Base-by-base conservation (phyloP, 2,329 filamentous ascomycete species). In the Curvularia sp. region DNA sequence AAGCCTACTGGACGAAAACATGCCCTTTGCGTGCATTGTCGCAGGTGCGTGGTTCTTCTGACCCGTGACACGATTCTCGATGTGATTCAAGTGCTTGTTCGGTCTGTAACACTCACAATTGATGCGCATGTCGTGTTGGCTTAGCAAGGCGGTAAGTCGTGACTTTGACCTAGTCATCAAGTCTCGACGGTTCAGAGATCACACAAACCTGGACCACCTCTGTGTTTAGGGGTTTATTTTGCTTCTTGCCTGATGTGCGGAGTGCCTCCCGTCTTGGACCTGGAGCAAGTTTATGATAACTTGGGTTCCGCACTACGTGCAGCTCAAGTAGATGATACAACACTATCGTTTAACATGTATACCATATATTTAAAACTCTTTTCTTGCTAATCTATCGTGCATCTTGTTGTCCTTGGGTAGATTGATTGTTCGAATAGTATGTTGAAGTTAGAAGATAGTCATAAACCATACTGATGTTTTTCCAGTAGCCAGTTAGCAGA, bases 41-140 rank as follows among this genome's bases (percentile, higher is more conserved):
- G 12, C 3, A 57, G 55, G 55, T 57, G 45, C 46, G 55, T 57
- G 39, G 55, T 23, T n/a, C 21, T 49, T 48, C 9, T 34, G 30
- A 36, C 28, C 13, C 23, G 30, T 12, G 36, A 5, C 9, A 23
- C 15, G 34, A 36, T 38, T n/a, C 13, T 15, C 27, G 4, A 30
- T 5, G 55, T 53, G 43, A 42, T 32, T 9, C 28, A 9, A 34
- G 9, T 49, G 47, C 5, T 18, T 10, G n/a, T n/a, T n/a, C 15
- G 23, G 21, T 18, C 19, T 25, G 18, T 25, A 15, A 23, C 21
- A 7, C 34, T 13, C 36, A 5, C n/a, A 18, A 12, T 28, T 1
- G 15, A 41, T 8, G 21, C 18, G 19, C 21, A 10, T 18, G 18
- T 23, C 18, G 18, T 41, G 8, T 5, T 21, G 8, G 18, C 18